A percentile compares a stretch with the other conserved stretches of the same genome.
Evolutionary conservation across 345 rosid genomes (phyloP).

Genomic region (Sisymbrium irio): DNA sequence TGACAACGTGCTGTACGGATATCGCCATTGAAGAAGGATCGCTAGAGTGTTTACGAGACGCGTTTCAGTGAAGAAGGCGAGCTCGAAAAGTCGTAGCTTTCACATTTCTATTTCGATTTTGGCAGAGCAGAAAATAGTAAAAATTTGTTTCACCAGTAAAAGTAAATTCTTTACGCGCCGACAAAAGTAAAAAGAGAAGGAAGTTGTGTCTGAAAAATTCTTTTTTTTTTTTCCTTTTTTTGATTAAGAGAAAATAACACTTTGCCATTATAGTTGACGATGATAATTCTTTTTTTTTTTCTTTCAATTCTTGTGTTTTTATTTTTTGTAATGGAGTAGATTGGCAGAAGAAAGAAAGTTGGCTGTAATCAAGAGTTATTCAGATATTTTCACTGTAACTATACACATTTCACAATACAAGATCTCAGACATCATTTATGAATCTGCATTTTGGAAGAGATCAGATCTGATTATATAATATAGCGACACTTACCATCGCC

Average conservation of each 20-base stretch:
- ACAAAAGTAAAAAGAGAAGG: conserved; percentile 11
- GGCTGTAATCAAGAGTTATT: not conserved
- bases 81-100: conserved; percentile 23
- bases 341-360: not conserved
- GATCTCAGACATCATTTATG: not conserved
- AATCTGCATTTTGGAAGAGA: not conserved
- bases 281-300: not conserved
- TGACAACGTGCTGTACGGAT: conserved; percentile 47
- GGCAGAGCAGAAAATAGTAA: not conserved
- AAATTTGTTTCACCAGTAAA: not conserved
- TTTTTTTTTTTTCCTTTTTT: not conserved
- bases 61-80: conserved; percentile 8
- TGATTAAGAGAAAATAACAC: not conserved
- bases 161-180: conserved; percentile 21
- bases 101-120: conserved; percentile 14
- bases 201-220: not conserved
- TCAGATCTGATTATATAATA: not conserved
- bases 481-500: not conserved
- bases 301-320: no score
- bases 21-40: conserved; percentile 45
- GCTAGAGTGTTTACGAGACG: conserved; percentile 5
- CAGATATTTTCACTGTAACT: not conserved
- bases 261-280: no score
- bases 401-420: not conserved
- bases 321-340: not conserved